These are phyloP conservation scores for Xylaria curta DNA, from an alignment of 495 filamentous ascomycete genomes.

Conservation along the genomic window DNA sequence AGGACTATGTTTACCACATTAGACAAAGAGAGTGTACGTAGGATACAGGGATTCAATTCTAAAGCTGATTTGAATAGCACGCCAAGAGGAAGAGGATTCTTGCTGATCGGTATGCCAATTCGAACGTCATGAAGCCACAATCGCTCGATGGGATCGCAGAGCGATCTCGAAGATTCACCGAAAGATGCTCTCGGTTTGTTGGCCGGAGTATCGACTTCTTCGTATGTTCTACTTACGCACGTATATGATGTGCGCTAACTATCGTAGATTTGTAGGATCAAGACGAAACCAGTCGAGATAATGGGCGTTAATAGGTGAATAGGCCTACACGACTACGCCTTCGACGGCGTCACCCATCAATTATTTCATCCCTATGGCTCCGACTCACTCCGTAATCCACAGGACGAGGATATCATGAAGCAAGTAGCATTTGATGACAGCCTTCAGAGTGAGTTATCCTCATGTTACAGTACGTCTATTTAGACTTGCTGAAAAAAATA, in stretches of 20 bases:
- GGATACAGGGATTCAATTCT: neutral
- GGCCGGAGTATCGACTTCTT: slow-evolving; percentile 61
- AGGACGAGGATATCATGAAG: slow-evolving; percentile 67
- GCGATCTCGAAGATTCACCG: slow-evolving; percentile 58
- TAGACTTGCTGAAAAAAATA: neutral
- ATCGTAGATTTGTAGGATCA: slow-evolving; percentile 29
- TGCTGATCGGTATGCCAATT: slow-evolving; percentile 70
- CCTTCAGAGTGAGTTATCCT: slow-evolving; percentile 58
- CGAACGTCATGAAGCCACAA: slow-evolving; percentile 62
- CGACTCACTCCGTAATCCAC: slow-evolving; percentile 55
- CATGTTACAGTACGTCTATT: neutral
- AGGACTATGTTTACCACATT: slow-evolving; percentile 69
- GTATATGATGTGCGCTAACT: neutral
- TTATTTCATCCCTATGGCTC: slow-evolving; percentile 68
- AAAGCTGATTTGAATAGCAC: slow-evolving; percentile 49
- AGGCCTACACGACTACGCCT: slow-evolving; percentile 66
- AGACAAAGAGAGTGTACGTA: slow-evolving; percentile 58
- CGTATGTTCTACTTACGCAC: slow-evolving; percentile 45
- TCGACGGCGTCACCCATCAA: slow-evolving; percentile 70
- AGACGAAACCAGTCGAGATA: neutral
- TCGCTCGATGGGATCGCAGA: slow-evolving; percentile 61
- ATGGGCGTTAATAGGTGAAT: slow-evolving; percentile 12
- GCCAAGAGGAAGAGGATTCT: slow-evolving; percentile 64
- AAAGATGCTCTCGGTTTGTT: slow-evolving; percentile 51
- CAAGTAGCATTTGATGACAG: slow-evolving; percentile 70